Base-by-base conservation (phyloP, 108 stramenopile species). In the Cyclostephanos invisitatus region DNA sequence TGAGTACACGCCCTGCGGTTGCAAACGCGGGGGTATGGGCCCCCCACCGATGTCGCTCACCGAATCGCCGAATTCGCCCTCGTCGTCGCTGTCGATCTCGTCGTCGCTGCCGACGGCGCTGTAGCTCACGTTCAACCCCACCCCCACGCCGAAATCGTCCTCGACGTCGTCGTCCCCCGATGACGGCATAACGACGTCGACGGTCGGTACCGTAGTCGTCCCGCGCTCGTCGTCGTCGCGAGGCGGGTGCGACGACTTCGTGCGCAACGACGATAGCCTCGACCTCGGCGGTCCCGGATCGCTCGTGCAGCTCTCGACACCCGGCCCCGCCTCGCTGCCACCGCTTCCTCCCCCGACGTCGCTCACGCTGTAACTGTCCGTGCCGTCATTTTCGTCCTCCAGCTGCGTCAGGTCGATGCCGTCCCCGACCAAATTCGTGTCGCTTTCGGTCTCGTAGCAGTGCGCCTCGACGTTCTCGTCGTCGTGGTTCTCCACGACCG, bases 401-500 rank as follows among this genome's bases (percentile, higher is more conserved):
- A 10, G 22, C 53, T 54, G 24, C 53, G 22, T 54, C 9, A 25
- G 24, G 7, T 54, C 22, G 53, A 25, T 54, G 22, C 12, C 1
- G 9, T 54, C 53, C 25, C 25, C 25, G 2, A 14, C 44, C 12
- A 46, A 14, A 15, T 46, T 14, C 44, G 44, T 15, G 44, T 46
- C 44, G 25, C 9, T 54, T 18, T 9, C 8, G 2, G 22, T 27
- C 53, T 27, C 25, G 53, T 20, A n/a, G 28, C 49, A 67, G 29
- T 67, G 37, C 3, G 37, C 27, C 28, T 67, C 37, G 15, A 38
- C 51, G n/a, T 67, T 49, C 47, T 67, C 66, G 22, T 53, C 66
- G 11, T 67, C 66, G 66, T 51, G 51, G 17, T 37, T 35, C 37
- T 67, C 66, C 7, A 67, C 66, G 36, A 50, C 37, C 12, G 66